A percentile compares a stretch with the other conserved stretches of the same genome.
phyloP scores from a whole-genome alignment of 2,329 filamentous ascomycete species.

The Eutypella sp. region DNA sequence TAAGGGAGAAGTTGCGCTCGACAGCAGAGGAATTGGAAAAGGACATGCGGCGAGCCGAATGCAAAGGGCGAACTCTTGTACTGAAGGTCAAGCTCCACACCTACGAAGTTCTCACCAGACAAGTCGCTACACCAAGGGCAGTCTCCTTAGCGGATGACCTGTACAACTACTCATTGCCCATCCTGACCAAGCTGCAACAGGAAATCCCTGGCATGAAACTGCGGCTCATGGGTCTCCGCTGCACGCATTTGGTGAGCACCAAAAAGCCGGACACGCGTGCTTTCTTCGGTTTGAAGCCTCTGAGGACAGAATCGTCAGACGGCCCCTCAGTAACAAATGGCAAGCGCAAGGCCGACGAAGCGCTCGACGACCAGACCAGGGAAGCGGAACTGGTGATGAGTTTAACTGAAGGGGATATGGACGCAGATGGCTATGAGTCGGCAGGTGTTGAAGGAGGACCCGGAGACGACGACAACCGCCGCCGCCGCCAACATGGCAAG shows the following conservation, averaged over 20 bases:
- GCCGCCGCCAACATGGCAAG: constrained; percentile 42
- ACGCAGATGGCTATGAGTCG: constrained; percentile 36
- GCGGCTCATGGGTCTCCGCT: constrained; percentile 81
- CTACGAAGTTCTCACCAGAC: constrained; percentile 84
- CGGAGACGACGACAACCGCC: constrained; percentile 32
- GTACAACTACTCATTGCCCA: constrained; percentile 74
- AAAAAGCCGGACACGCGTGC: constrained; percentile 72
- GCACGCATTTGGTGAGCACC: constrained; percentile 80
- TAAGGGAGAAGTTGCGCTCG: constrained; percentile 72
- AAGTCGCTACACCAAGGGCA: constrained; percentile 68
- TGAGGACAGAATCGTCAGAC: constrained; percentile 16
- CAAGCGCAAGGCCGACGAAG: constrained; percentile 32
- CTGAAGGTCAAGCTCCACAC: constrained; percentile 93
- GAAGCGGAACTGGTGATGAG: constrained; percentile 66
- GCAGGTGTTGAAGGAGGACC: constrained; percentile 34
- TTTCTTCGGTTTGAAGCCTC: constrained; percentile 67
- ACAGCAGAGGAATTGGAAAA: constrained; percentile 83
- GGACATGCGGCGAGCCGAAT: constrained; percentile 72
- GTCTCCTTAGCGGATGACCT: constrained; percentile 73
- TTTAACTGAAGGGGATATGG: constrained; percentile 32
- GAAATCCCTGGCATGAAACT: constrained; percentile 76
- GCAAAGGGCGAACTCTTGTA: constrained; percentile 85
- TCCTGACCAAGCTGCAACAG: constrained; percentile 77
- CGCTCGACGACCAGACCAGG: constrained; percentile 44
- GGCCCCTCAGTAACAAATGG: constrained; percentile 9